A percentile compares a stretch with the other conserved stretches of the same genome.
phyloP scores from a whole-genome alignment of 2,329 filamentous ascomycete species.

The Plectosphaerella sp. region DNA sequence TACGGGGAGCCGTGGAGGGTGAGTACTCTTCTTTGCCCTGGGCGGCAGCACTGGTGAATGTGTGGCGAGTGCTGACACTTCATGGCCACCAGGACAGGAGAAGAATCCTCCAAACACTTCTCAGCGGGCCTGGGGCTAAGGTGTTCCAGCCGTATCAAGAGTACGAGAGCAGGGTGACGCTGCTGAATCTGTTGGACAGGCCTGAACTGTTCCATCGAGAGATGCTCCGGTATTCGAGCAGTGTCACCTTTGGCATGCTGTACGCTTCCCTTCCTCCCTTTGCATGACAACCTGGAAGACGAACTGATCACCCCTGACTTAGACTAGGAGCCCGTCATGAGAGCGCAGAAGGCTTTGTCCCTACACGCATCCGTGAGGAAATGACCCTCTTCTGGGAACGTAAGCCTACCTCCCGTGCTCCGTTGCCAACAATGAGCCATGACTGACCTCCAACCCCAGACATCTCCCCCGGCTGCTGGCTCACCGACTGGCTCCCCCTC shows the following conservation, averaged over 20 bases:
- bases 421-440: neutral
- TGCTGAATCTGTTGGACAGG: neutral
- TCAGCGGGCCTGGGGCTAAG: neutral
- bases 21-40: neutral
- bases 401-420: neutral
- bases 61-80: neutral
- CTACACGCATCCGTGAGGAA: neutral
- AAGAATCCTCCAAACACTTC: neutral
- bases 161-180: constrained; percentile 1
- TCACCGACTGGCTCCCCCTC: constrained; percentile 6
- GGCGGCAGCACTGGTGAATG: neutral
- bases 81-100: neutral
- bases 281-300: too few relatives aligned
- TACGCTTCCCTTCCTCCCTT: neutral
- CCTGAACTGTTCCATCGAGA: neutral
- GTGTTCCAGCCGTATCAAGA: neutral
- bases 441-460: neutral
- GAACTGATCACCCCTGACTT: neutral
- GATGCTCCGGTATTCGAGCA: neutral
- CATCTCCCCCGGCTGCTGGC: neutral
- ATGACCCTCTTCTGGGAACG: neutral
- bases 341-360: neutral
- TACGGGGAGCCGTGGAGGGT: neutral
- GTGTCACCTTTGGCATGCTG: constrained; percentile 6
- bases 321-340: neutral